Percentiles rank a stretch among this genome's conserved stretches.
These are phyloP conservation scores for Dacryopinax primogenitus DNA, from an alignment of 768 basidiomycete genomes.

Conservation along the genomic window DNA sequence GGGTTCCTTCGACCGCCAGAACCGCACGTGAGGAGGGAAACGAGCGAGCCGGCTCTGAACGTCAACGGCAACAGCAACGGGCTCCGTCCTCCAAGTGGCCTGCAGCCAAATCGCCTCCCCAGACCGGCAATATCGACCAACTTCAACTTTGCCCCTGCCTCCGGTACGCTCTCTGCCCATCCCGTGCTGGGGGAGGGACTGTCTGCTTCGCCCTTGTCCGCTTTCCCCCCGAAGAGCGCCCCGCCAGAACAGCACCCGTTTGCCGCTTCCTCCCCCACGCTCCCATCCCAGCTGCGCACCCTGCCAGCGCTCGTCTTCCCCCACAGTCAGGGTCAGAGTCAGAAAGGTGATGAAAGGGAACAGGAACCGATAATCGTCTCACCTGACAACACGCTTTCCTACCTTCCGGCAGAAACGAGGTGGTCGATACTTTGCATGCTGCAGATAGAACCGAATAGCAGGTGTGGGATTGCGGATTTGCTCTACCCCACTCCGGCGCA, in stretches of 20 bases:
- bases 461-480: slow-evolving; percentile 33
- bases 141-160: neutral
- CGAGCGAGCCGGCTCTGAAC: neutral
- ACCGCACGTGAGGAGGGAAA: neutral
- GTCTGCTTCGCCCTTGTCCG: neutral
- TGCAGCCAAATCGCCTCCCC: neutral
- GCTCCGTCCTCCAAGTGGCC: neutral
- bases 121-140: neutral
- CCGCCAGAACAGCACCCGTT: neutral
- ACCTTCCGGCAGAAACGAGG: slow-evolving; percentile 33
- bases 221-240: neutral
- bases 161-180: neutral
- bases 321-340: too few species aligned
- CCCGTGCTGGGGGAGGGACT: neutral
- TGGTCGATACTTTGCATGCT: slow-evolving; percentile 34
- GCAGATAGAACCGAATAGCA: slow-evolving; percentile 31
- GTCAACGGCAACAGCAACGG: too few species aligned
- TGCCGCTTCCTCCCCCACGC: neutral
- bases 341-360: too few species aligned
- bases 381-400: slow-evolving; percentile 35
- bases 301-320: neutral
- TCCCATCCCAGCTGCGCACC: neutral
- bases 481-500: neutral
- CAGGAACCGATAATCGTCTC: slow-evolving; percentile 25
- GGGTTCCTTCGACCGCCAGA: neutral